Conservation (phyloP, 768 basidiomycete species). For the Boletus edulis region DNA sequence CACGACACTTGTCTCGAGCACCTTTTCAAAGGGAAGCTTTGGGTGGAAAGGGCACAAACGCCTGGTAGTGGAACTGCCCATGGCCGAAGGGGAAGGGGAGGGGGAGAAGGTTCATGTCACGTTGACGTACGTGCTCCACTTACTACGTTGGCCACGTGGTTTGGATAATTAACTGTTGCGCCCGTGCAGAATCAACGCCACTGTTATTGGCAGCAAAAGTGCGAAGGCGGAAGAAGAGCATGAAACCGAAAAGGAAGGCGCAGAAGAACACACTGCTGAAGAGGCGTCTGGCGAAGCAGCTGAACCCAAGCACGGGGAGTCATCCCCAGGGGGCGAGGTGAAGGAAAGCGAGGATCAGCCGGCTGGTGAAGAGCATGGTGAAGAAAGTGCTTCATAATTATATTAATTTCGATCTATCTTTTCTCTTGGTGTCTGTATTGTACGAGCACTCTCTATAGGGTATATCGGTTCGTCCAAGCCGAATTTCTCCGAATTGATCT, state of each 20-base stretch:
- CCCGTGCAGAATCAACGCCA: slow-evolving; percentile 65
- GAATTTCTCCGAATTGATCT: not conserved
- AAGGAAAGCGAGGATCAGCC: slow-evolving; percentile 24
- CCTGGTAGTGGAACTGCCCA: slow-evolving; percentile 60
- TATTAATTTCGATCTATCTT: slow-evolving; percentile 2
- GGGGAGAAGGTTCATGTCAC: slow-evolving; percentile 70
- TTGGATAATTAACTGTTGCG: not conserved
- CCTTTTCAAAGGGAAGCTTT: slow-evolving; percentile 74
- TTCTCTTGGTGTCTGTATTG: not conserved
- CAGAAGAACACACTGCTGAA: slow-evolving; percentile 25
- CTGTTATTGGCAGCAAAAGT: slow-evolving; percentile 68
- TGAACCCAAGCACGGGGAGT: slow-evolving; percentile 25
- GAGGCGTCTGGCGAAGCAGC: slow-evolving; percentile 26
- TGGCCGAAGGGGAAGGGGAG: slow-evolving; percentile 43
- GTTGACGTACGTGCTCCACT: slow-evolving; percentile 56
- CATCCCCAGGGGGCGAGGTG: slow-evolving; percentile 17
- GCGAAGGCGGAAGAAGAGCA: slow-evolving; percentile 39
- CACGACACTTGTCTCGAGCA: slow-evolving; percentile 52
- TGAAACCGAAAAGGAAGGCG: slow-evolving; percentile 29
- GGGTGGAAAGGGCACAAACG: slow-evolving; percentile 82
- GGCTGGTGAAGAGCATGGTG: slow-evolving; percentile 15
- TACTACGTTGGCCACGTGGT: not conserved
- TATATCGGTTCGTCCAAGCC: not conserved
- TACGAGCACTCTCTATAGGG: not conserved
- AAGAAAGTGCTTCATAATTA: slow-evolving; percentile 16